phyloP scores from a whole-genome alignment of 202 grass and related monocot genomes.

The Miscanthus sacchariflorus region DNA sequence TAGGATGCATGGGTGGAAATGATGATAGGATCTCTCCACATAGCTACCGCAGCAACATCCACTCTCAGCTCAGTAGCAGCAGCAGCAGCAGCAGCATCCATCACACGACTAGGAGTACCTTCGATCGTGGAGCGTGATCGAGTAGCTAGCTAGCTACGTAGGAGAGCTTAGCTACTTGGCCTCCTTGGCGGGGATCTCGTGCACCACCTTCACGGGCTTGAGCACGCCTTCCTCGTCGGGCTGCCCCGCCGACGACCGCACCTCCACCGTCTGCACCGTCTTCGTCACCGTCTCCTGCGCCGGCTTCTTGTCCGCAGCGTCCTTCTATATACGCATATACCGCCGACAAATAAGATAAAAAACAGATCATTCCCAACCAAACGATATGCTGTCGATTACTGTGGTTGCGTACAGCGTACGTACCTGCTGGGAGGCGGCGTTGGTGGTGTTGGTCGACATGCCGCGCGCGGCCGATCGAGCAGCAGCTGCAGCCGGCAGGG shows the following conservation, averaged over 20 bases:
- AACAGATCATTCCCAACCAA: background rate
- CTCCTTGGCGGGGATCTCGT: constrained; percentile 54
- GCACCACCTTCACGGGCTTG: constrained; percentile 56
- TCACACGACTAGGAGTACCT: too few relatives aligned
- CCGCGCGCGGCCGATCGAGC: background rate
- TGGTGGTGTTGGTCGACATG: background rate
- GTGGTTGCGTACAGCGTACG: too few relatives aligned
- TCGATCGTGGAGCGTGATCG: background rate
- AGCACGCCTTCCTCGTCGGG: constrained; percentile 13
- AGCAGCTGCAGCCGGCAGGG: background rate
- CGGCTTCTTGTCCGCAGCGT: background rate
- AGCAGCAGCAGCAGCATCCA: too few relatives aligned
- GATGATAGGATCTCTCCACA: too few relatives aligned
- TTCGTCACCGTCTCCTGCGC: constrained; percentile 25
- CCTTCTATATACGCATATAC: background rate
- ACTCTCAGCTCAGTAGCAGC: too few relatives aligned
- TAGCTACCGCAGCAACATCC: too few relatives aligned
- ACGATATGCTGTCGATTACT: background rate
- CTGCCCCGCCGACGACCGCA: constrained; percentile 56
- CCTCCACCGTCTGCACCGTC: constrained; percentile 64
- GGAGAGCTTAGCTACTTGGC: constrained; percentile 18
- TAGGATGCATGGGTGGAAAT: too few relatives aligned
- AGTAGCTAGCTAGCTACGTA: background rate
- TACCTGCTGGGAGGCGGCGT: background rate
- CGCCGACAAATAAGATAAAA: too few relatives aligned